Base-by-base conservation (phyloP, 306 rosid species). In the Lotus japonicus region DNA sequence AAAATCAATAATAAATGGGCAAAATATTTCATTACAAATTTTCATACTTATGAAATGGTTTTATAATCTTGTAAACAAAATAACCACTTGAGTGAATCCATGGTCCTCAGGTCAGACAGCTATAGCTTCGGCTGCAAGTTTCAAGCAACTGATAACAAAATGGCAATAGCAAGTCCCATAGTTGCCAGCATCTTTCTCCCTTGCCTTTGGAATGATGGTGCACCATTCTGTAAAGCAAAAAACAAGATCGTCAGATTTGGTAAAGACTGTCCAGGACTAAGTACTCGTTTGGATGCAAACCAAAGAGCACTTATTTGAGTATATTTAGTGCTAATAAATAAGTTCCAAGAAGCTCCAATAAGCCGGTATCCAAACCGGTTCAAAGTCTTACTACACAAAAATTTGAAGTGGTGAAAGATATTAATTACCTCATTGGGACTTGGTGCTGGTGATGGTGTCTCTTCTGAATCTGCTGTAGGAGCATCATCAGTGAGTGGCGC, bases 371-470 rank as follows among this genome's bases (percentile, higher is more conserved):
- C n/a, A n/a, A n/a, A n/a, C n/a, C n/a, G n/a, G n/a, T n/a, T n/a
- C n/a, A n/a, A n/a, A n/a, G n/a, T n/a, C n/a, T n/a, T n/a, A 26
- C 31, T 3, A 26, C 36, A 31, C 36, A 5, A 31, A 31, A 31
- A 31, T 5, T 31, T 5, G 7, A 31, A 43, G 36, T 42, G 46
- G 52, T 50, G 36, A 56, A 57, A 58, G 43, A 53, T 41, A 52
- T 71, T 89, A 92, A 52, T 71, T 89, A 92, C 98, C 97, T 23
- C 63, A 69, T 84, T 19, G 51, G 77, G 72, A 64, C 63, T 80
- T 44, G 98, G 98, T 67, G 98, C 85, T 58, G 98, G 98, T 17
- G 96, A 84, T 5, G 96, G 96, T 0, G 86, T 50, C 3, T 84
- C 91, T 43, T 69, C 82, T 9, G 96, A 64, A 7, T 83, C 89